Conservation (phyloP, 2,329 filamentous ascomycete species). For the Arthrobotrys musiformis region DNA sequence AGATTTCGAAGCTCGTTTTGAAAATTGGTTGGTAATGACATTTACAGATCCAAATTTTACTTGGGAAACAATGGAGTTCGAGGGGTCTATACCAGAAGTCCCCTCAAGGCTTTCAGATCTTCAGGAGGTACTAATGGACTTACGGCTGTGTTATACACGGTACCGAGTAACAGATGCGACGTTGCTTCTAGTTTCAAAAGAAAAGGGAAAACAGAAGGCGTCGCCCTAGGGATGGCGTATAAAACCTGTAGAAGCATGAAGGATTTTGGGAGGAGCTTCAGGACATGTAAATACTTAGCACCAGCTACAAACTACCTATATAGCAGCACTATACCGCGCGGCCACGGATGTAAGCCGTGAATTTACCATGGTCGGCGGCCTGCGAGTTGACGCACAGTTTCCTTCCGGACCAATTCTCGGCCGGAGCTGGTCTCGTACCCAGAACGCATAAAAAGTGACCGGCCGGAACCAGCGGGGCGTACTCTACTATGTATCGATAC, state of each 20-base stretch:
- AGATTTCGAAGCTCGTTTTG: neutral
- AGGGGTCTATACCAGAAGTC: neutral
- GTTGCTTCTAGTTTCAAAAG: constrained; percentile 17
- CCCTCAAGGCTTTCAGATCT: neutral
- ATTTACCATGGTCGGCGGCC: neutral
- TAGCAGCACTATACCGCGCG: neutral
- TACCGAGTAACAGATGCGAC: constrained; percentile 11
- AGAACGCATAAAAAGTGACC: too few species aligned
- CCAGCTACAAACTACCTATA: too few species aligned
- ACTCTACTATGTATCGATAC: too few species aligned
- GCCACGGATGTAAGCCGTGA: neutral
- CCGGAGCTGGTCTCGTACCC: neutral
- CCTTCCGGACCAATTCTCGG: neutral
- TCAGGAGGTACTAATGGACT: neutral
- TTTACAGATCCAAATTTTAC: constrained; percentile 13
- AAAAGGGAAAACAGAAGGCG: constrained; percentile 15
- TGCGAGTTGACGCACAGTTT: neutral
- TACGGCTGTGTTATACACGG: neutral
- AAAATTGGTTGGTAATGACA: neutral
- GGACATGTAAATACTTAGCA: neutral
- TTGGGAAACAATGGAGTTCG: constrained; percentile 20
- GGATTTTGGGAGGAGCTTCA: neutral
- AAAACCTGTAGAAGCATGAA: neutral
- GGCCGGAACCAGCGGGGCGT: too few species aligned
- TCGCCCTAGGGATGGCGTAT: neutral